These are phyloP conservation scores for Amylostereum areolatum DNA, from an alignment of 1,284 basidiomycete species.

Conservation along the genomic window DNA sequence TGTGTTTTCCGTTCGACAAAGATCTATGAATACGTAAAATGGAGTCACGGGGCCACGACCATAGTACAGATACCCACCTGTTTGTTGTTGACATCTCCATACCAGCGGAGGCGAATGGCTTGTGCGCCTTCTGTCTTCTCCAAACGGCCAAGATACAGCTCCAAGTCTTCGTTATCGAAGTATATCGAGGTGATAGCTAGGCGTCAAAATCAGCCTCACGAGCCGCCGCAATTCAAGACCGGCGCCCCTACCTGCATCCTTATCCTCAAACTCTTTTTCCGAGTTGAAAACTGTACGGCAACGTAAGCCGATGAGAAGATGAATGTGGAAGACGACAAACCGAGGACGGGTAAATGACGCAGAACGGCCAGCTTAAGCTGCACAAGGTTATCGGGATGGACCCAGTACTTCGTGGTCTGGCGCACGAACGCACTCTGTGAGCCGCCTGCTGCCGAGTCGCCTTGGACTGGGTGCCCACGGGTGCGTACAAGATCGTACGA, in stretches of 20 bases:
- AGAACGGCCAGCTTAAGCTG: conserved; percentile 95
- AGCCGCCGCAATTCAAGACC: not conserved
- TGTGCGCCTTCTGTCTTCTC: conserved; percentile 99
- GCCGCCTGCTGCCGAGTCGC: conserved; percentile 92
- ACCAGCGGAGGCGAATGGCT: conserved; percentile 95
- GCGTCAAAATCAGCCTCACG: not conserved
- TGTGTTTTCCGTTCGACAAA: conserved; percentile 99
- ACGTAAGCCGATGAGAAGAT: conserved; percentile 9
- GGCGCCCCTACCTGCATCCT: conserved; percentile 68
- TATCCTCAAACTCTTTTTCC: conserved; percentile 88
- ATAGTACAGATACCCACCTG: conserved; percentile 41
- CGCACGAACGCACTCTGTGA: conserved; percentile 95
- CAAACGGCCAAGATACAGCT: conserved; percentile 94
- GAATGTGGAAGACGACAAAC: conserved; percentile 32
- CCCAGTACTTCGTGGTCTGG: conserved; percentile 99
- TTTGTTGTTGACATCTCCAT: conserved; percentile 86
- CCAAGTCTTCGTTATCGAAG: conserved; percentile 93
- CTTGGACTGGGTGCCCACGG: conserved; percentile 88
- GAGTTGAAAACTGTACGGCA: conserved; percentile 79
- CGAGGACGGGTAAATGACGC: conserved; percentile 88
- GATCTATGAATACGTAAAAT: conserved; percentile 46
- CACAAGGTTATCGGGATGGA: conserved; percentile 92
- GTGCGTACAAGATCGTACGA: conserved; percentile 96
- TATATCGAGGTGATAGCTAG: conserved; percentile 84
- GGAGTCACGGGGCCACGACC: not conserved